Evolutionary conservation across 805 yeast genomes (phyloP).

Genomic region (Candida vaughaniae): DNA sequence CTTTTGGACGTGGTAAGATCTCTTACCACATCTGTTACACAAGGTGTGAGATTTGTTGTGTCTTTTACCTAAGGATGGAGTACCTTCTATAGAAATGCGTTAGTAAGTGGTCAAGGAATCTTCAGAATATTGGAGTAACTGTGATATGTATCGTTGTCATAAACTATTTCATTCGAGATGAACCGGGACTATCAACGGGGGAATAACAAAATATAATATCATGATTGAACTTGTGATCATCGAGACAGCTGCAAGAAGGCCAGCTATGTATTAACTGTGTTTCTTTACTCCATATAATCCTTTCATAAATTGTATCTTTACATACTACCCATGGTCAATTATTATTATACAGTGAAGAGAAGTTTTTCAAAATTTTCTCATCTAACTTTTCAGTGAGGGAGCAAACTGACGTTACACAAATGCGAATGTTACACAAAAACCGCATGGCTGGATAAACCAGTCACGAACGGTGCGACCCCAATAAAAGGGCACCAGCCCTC

Average conservation of each 20-base stretch:
- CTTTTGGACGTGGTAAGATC: conserved; percentile 99
- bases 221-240: too few species aligned
- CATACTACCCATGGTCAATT: conserved; percentile 74
- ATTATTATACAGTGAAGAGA: conserved; percentile 10
- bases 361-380: conserved; percentile 9
- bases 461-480: conserved; percentile 3
- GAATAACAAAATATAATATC: too few species aligned
- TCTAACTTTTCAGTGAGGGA: conserved; percentile 5
- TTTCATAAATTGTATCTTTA: conserved; percentile 39
- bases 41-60: conserved; percentile 99
- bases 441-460: background rate
- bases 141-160: background rate
- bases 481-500: conserved; percentile 5
- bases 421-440: conserved; percentile 6
- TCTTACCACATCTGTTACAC: conserved; percentile 98
- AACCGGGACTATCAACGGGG: background rate
- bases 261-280: too few species aligned
- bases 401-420: conserved; percentile 1
- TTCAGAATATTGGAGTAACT: too few species aligned
- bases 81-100: conserved; percentile 68
- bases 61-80: conserved; percentile 99
- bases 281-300: too few species aligned
- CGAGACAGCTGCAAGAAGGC: too few species aligned
- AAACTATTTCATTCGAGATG: background rate
- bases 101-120: conserved; percentile 10